Evolutionary conservation across 352 stramenopile species (phyloP).

Genomic region (Pythium scleroteichum): DNA sequence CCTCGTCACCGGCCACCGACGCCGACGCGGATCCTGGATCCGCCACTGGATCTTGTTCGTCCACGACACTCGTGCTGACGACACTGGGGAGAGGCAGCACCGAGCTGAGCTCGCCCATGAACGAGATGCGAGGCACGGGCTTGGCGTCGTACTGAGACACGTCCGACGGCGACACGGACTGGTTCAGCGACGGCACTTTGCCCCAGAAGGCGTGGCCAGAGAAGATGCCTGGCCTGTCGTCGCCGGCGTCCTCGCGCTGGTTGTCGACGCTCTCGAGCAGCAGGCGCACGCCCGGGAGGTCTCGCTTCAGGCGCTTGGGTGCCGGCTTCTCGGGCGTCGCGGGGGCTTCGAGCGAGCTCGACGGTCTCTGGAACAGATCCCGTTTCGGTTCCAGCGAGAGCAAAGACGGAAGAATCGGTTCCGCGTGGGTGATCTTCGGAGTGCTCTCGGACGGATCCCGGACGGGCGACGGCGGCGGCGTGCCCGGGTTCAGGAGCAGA

Average conservation of each 20-base stretch:
- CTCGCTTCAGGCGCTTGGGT: conserved; percentile 18
- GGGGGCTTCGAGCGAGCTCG: not conserved
- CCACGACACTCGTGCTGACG: not conserved
- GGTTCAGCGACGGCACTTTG: conserved; percentile 23
- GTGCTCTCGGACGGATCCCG: not conserved
- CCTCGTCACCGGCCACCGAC: not conserved
- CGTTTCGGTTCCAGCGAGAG: conserved; percentile 1
- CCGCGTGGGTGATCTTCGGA: not conserved
- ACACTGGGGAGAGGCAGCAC: not conserved
- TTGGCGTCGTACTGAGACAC: not conserved
- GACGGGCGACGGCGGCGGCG: conserved; percentile 18
- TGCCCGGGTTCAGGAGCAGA: conserved; percentile 24
- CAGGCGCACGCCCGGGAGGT: conserved; percentile 18
- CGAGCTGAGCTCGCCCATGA: conserved; percentile 6
- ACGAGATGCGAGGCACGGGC: not conserved
- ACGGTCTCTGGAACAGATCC: not conserved
- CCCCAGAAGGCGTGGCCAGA: conserved; percentile 27
- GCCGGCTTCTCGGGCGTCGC: conserved; percentile 5
- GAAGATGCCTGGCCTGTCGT: conserved; percentile 21
- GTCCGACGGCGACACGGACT: conserved; percentile 8
- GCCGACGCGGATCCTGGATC: not conserved
- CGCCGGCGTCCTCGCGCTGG: conserved; percentile 22
- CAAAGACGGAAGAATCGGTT: not conserved
- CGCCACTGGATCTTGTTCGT: not conserved
- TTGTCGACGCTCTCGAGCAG: conserved; percentile 24